Percentiles rank a stretch among this genome's conserved stretches.
These are phyloP conservation scores for Phylloporus sp. DNA, from an alignment of 768 basidiomycete species.

Conservation along the genomic window DNA sequence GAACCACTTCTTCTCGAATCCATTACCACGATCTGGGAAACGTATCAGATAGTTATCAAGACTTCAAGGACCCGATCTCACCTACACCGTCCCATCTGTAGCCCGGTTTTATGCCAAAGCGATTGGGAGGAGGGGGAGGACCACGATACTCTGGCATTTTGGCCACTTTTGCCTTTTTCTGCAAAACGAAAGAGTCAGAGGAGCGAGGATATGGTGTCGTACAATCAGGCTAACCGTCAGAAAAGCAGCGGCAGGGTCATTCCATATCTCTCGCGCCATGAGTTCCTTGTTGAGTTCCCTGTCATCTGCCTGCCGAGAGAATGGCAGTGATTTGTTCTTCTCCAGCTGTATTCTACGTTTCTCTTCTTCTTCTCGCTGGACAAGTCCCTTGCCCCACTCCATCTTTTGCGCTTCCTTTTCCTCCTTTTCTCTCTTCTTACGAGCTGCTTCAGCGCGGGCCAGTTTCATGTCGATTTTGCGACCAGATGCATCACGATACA, in stretches of 20 bases:
- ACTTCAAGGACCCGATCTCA: slow-evolving; percentile 31
- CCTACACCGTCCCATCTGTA: slow-evolving; percentile 99
- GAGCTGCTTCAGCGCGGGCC: slow-evolving; percentile 77
- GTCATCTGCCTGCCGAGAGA: slow-evolving; percentile 82
- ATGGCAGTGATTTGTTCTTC: slow-evolving; percentile 56
- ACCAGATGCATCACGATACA: slow-evolving; percentile 89
- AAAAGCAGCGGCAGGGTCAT: slow-evolving; percentile 96
- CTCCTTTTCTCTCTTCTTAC: slow-evolving; percentile 72
- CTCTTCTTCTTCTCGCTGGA: slow-evolving; percentile 80
- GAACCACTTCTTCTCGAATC: slow-evolving; percentile 91
- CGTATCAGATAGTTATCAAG: slow-evolving; percentile 2
- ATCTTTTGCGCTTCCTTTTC: slow-evolving; percentile 88
- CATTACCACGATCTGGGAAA: slow-evolving; percentile 75
- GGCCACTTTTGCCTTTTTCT: slow-evolving; percentile 81
- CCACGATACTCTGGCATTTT: slow-evolving; percentile 82
- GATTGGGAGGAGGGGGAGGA: slow-evolving; percentile 87
- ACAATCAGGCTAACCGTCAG: slow-evolving; percentile 56
- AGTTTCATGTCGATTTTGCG: slow-evolving; percentile 86
- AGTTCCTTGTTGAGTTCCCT: slow-evolving; percentile 78
- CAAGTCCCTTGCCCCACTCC: slow-evolving; percentile 97
- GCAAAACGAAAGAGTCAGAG: slow-evolving; percentile 9
- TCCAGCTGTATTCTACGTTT: slow-evolving; percentile 59
- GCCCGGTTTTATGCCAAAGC: slow-evolving; percentile 92
- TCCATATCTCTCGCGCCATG: slow-evolving; percentile 82
- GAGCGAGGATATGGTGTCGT: not conserved